Conservation (phyloP, 495 filamentous ascomycete species). For the Penicillium lividum region DNA sequence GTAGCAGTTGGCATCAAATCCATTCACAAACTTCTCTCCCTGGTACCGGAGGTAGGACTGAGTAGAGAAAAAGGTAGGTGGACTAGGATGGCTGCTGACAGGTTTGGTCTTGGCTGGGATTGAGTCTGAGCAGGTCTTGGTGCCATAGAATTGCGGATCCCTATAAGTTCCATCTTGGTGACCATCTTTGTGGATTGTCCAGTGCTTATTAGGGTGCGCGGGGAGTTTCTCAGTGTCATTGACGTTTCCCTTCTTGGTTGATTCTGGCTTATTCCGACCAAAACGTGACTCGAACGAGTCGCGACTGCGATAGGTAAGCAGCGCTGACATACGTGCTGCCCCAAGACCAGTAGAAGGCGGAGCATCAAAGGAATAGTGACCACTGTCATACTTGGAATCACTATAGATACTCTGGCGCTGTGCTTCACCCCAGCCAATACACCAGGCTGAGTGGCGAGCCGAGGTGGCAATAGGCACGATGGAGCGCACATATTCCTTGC, state of each 20-base stretch:
- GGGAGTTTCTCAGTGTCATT: conserved; percentile 62
- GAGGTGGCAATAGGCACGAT: conserved; percentile 96
- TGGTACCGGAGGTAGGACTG: conserved; percentile 98
- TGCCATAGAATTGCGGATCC: conserved; percentile 80
- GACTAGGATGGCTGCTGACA: conserved; percentile 43
- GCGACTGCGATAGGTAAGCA: conserved; percentile 92
- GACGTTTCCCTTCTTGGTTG: conserved; percentile 74
- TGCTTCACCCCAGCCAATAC: conserved; percentile 98
- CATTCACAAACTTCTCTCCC: conserved; percentile 91
- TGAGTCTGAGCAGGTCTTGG: conserved; percentile 48
- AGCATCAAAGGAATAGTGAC: conserved; percentile 84
- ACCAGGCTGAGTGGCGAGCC: conserved; percentile 95
- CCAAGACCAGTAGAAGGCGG: conserved; percentile 87
- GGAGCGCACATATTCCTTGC: conserved; percentile 85
- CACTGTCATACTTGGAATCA: conserved; percentile 96
- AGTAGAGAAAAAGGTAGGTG: conserved; percentile 90
- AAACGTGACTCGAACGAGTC: conserved; percentile 97
- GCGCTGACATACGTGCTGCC: conserved; percentile 93
- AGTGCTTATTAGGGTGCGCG: conserved; percentile 78
- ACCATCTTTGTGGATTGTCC: conserved; percentile 94
- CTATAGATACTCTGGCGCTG: conserved; percentile 97
- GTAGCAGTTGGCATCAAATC: conserved; percentile 98
- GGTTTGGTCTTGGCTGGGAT: conserved; percentile 14
- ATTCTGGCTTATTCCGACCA: conserved; percentile 87
- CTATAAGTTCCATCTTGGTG: conserved; percentile 66